phyloP scores from a whole-genome alignment of 108 stramenopile genomes.

The Skeletonema grethae region DNA sequence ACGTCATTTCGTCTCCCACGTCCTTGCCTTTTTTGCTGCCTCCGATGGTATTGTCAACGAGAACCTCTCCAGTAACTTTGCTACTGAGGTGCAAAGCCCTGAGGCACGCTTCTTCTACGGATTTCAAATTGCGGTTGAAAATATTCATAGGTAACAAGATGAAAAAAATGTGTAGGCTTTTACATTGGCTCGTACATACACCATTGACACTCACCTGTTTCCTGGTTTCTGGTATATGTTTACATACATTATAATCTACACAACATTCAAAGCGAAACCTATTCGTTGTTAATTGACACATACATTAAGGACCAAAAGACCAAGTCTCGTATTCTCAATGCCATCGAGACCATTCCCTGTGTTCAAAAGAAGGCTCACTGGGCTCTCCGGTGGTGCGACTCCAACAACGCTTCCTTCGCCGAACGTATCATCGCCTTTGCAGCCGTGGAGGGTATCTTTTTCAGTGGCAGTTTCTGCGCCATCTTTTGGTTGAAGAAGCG shows the following conservation, averaged over 20 bases:
- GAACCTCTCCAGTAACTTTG: conserved; percentile 97
- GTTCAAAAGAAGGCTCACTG: conserved; percentile 97
- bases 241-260: too few species aligned
- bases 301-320: conserved; percentile 91
- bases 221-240: too few species aligned
- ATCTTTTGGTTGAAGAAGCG: conserved; percentile 99
- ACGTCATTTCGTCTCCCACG: conserved; percentile 97
- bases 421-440: conserved; percentile 99
- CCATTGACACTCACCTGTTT: too few species aligned
- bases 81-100: conserved; percentile 93
- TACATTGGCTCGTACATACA: too few species aligned
- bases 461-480: conserved; percentile 98
- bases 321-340: conserved; percentile 82
- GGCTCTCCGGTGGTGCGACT: conserved; percentile 97
- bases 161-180: too few species aligned
- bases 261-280: conserved; percentile 84
- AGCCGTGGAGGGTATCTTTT: conserved; percentile 99
- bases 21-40: conserved; percentile 99
- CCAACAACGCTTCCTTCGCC: conserved; percentile 89
- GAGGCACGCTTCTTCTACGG: conserved; percentile 99
- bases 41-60: conserved; percentile 99
- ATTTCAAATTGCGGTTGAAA: conserved; percentile 99
- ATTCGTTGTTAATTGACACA: conserved; percentile 98
- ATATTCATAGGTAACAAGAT: conserved; percentile 78
- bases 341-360: conserved; percentile 94